These are phyloP conservation scores for Penicillium alfredii DNA, from an alignment of 495 filamentous ascomycete species.

Conservation along the genomic window DNA sequence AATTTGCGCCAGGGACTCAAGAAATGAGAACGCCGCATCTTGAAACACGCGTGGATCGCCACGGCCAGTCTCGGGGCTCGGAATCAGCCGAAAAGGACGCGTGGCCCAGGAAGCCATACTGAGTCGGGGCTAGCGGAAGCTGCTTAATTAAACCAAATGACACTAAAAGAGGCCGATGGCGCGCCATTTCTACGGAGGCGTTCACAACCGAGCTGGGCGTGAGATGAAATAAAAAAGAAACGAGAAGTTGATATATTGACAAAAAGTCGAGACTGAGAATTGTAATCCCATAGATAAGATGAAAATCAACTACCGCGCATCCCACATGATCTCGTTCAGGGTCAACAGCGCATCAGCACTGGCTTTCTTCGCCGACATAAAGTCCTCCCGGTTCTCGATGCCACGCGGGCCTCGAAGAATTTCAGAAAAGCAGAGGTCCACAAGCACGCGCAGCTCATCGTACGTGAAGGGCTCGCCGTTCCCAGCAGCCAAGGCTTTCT, in stretches of 20 bases:
- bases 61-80: slow-evolving; percentile 10
- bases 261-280: too few relatives aligned
- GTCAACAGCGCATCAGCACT: slow-evolving; percentile 69
- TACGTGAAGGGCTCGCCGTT: slow-evolving; percentile 58
- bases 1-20: slow-evolving; percentile 10
- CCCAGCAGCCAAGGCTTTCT: slow-evolving; percentile 32
- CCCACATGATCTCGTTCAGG: slow-evolving; percentile 79
- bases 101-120: slow-evolving; percentile 6
- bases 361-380: slow-evolving; percentile 63
- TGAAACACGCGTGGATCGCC: slow-evolving; percentile 32
- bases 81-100: slow-evolving; percentile 11
- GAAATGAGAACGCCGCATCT: slow-evolving; percentile 21
- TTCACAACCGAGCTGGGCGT: too few relatives aligned
- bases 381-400: slow-evolving; percentile 66
- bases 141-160: slow-evolving; percentile 17
- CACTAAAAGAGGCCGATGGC: slow-evolving; percentile 4
- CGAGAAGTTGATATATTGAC: too few relatives aligned
- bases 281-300: too few relatives aligned
- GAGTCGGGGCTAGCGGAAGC: slow-evolving; percentile 11
- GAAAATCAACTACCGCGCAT: slow-evolving; percentile 42
- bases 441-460: slow-evolving; percentile 75
- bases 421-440: slow-evolving; percentile 86
- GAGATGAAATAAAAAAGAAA: too few relatives aligned
- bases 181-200: too few relatives aligned
- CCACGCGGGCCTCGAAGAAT: slow-evolving; percentile 49